Evolutionary conservation across 2,329 filamentous ascomycete genomes (phyloP), one percentile per base, ranked within the genome.

Genomic region (Shiraia sp.): DNA sequence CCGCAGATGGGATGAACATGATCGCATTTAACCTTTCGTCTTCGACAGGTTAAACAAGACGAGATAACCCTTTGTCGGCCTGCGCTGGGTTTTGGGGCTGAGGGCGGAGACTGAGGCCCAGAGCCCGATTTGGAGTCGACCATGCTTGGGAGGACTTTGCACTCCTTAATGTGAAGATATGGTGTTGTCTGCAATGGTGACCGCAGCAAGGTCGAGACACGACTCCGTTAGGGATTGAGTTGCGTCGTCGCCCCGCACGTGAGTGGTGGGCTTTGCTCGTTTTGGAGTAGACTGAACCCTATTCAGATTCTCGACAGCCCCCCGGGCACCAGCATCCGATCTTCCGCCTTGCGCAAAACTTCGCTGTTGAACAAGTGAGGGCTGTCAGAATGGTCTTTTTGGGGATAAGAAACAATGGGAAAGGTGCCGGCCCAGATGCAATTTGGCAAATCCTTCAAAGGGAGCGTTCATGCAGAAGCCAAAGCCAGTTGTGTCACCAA

Each of bases 1-100:
- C 66, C 65, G 43, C 68, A 70, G 6, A 67, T 44, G 9, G 68
- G 66, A 53, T 70, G 66, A 27, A 53, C 59, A 48, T 70, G 68
- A 30, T 70, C 68, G 45, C 68, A 70, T 39, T 62, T 61, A 31
- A 70, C 68, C 46, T 70, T 70, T 41, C 68, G 55, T 29, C 66
- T 59, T 10, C 68, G 53, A 41, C 68, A 70, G 6, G 68, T 70
- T 30, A 70, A 51, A 42, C 66, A 70, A 14, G 66, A 70, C 13
- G 65, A 63, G 32, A 70, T 70, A 32, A 67, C 53, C 44, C 67
- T 59, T 43, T 66, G 65, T 28, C 67, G 61, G 23, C 64, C 64
- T 23, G 59, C 57, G 23, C 52, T 45, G 25, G 54, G 47, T 34
- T 64, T 68, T 36, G 39, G 41, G n/a, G 50, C 48, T 31, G 52